Percentiles rank a stretch among this genome's conserved stretches.
Evolutionary conservation across 192 early-diverging fungal species (phyloP).

Genomic region (Coemansia sp.): DNA sequence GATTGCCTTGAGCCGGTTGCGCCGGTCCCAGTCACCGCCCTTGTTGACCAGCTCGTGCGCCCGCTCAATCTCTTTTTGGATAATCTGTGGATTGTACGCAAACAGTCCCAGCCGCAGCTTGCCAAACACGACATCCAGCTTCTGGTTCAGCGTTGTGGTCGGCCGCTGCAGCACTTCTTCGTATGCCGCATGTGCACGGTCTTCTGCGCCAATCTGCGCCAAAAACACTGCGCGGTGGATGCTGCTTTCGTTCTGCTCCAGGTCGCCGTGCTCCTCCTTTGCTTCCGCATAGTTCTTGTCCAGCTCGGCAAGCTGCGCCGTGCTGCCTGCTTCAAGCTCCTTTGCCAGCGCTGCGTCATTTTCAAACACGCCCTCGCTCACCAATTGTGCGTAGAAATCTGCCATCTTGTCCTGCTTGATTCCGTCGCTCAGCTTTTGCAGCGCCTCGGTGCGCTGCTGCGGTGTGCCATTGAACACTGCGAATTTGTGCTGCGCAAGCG

Average conservation of each 20-base stretch:
- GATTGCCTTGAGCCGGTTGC: conserved; percentile 96
- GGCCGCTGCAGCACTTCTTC: conserved; percentile 82
- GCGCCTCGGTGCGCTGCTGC: conserved; percentile 65
- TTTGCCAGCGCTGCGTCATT: conserved; percentile 30
- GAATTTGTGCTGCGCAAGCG: conserved; percentile 82
- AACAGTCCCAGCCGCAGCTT: conserved; percentile 94
- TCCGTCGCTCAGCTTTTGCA: conserved; percentile 65
- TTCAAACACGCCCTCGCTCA: conserved; percentile 28
- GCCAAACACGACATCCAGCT: conserved; percentile 93
- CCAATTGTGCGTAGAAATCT: conserved; percentile 27
- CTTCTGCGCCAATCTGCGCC: conserved; percentile 95
- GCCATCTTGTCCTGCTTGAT: conserved; percentile 83
- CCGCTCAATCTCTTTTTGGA: conserved; percentile 38
- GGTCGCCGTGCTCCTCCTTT: conserved; percentile 90
- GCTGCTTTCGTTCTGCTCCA: conserved; percentile 63
- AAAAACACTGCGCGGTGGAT: conserved; percentile 88
- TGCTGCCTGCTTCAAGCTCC: conserved; percentile 64
- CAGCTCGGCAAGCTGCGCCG: conserved; percentile 71
- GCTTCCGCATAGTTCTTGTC: conserved; percentile 88
- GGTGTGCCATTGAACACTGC: conserved; percentile 72
- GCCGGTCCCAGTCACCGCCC: conserved; percentile 99
- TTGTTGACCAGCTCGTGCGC: conserved; percentile 86
- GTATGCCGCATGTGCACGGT: conserved; percentile 84
- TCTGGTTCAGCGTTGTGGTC: conserved; percentile 79
- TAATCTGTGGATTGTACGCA: conserved; percentile 75